Base-by-base conservation (phyloP, 768 basidiomycete genomes). In the Omphalotus guepiniiformis region DNA sequence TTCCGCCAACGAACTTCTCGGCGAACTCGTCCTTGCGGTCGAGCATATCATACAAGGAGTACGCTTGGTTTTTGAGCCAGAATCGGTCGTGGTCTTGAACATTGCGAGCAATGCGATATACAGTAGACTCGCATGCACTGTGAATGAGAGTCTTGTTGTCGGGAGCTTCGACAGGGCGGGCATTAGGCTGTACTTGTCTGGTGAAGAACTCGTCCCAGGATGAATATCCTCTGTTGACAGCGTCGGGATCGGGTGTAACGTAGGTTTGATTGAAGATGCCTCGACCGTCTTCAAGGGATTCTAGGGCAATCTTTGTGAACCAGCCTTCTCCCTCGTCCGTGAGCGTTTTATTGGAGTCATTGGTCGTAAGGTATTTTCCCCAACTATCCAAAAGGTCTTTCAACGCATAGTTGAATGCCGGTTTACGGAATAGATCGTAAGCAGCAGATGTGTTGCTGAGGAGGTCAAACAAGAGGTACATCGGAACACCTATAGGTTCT, bases 41-140 rank as follows among this genome's bases (percentile, higher is more conserved):
- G 15, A 79, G 70, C 59, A 79, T 75, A 53, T 78, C 66, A 2
- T 55, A 29, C 19, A 78, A 67, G 3, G 75, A 76, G 57, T 78
- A 79, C 0, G 69, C 64, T 54, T 74, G 63, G 0, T 66, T 73
- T 53, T 79, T 79, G 56, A 77, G 48, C 75, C 74, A 79, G 59
- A 79, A 76, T 27, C 55, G 53, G 45, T 75, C 74, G 2, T 57
- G 53, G 5, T 58, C 61, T 37, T 70, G 47, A 7, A 74, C 68
- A 41, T 69, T 38, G 9, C 32, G 32, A 6, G 59, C 60, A 29
- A 70, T 57, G 21, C 65, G 61, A 58, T 72, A 69, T 2, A 68
- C 53, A 30, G 60, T 67, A 16, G 68, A 70, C 56, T 79, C 76
- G 60, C 77, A 78, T 9, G 71, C 58, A 48, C 65, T 69, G 37